A percentile compares a stretch with the other conserved stretches of the same genome.
phyloP scores from a whole-genome alignment of 495 filamentous ascomycete species.

The Penicillium herquei region DNA sequence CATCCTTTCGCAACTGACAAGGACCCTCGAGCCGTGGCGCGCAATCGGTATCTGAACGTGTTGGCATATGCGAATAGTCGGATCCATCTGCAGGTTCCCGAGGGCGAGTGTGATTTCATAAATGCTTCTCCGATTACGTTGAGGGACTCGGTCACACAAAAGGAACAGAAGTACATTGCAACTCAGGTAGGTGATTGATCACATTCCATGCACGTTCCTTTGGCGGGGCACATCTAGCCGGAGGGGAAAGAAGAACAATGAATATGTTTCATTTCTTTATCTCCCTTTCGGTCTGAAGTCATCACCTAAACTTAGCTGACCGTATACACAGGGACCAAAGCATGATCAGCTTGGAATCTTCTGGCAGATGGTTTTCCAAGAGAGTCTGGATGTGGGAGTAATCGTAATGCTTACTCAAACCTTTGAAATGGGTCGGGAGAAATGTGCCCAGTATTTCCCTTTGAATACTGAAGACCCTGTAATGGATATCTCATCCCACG shows the following conservation, averaged over 20 bases:
- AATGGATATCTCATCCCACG: conserved; percentile 62
- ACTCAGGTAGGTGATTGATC: conserved; percentile 54
- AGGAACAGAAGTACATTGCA: conserved; percentile 60
- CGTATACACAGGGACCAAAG: conserved; percentile 72
- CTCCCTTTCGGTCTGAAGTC: no score
- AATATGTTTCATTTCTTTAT: no score
- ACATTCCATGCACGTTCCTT: conserved; percentile 15
- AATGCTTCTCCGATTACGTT: conserved; percentile 89
- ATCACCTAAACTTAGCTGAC: neutral
- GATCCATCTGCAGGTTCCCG: conserved; percentile 76
- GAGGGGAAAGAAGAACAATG: no score
- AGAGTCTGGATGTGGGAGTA: conserved; percentile 73
- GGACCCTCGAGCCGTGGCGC: conserved; percentile 47
- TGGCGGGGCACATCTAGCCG: no score
- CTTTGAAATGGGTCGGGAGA: conserved; percentile 75
- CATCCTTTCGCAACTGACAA: conserved; percentile 52
- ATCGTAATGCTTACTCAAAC: conserved; percentile 97
- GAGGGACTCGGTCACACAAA: conserved; percentile 50
- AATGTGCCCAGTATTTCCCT: conserved; percentile 92
- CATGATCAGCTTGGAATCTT: conserved; percentile 65
- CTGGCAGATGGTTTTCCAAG: conserved; percentile 95
- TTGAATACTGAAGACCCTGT: conserved; percentile 50
- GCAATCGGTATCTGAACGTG: conserved; percentile 84
- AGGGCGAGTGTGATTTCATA: conserved; percentile 84
- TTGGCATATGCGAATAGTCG: conserved; percentile 85